Percentiles rank a stretch among this genome's conserved stretches.
phyloP scores from a whole-genome alignment of 2,329 filamentous ascomycete genomes.

The Sordariomycetes sp. region DNA sequence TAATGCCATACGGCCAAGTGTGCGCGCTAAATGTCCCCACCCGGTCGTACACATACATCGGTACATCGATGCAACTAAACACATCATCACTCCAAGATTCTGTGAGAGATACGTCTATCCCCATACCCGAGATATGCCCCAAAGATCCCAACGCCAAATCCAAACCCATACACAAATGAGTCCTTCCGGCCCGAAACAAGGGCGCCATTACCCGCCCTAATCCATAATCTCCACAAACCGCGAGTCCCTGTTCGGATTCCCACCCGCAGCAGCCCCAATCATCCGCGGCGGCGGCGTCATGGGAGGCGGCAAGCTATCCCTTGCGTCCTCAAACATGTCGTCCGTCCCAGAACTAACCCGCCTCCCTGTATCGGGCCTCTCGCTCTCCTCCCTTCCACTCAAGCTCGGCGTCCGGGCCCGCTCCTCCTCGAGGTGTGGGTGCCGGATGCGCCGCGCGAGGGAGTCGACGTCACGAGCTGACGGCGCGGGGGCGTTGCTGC shows the following conservation, averaged over 20 bases:
- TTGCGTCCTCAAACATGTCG: constrained; percentile 2
- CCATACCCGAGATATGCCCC: neutral
- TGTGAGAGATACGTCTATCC: neutral
- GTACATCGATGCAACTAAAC: no score
- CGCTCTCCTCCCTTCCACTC: neutral
- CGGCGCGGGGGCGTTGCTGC: neutral
- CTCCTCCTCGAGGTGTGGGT: neutral
- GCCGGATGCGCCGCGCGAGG: neutral
- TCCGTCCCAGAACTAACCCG: neutral
- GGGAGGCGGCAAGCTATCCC: neutral
- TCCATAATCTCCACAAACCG: constrained; percentile 35
- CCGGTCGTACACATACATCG: no score
- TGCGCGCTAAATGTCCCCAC: no score
- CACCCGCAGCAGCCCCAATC: constrained; percentile 20
- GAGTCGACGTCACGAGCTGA: neutral
- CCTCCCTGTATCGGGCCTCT: neutral
- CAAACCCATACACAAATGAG: neutral
- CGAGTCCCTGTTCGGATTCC: constrained; percentile 42
- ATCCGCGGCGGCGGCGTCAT: constrained; percentile 24
- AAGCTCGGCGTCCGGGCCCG: neutral
- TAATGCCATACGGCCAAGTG: no score
- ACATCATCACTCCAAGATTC: neutral
- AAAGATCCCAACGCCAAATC: neutral
- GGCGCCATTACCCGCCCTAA: neutral
- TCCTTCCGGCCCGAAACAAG: neutral